phyloP scores from a whole-genome alignment of 192 early-diverging fungal genomes.

The Coemansia sp. region DNA sequence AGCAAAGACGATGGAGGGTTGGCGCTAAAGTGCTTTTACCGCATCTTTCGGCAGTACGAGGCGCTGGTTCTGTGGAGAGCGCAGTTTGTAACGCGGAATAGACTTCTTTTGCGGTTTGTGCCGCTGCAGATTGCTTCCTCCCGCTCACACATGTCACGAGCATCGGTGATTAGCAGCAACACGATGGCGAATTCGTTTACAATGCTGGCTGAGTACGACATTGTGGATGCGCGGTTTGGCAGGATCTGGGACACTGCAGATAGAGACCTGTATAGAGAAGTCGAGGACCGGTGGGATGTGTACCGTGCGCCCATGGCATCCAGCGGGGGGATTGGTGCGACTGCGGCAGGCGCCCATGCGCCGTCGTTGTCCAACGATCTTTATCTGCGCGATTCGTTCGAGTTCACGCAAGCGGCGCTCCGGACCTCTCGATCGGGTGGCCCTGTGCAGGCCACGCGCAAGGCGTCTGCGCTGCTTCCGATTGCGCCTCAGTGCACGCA shows the following conservation, averaged over 20 bases:
- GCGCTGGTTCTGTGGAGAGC: constrained; percentile 51
- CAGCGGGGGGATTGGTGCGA: background rate
- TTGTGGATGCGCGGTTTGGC: constrained; percentile 20
- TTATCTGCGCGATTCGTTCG: constrained; percentile 44
- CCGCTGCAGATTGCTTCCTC: constrained; percentile 47
- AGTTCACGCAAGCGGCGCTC: constrained; percentile 33
- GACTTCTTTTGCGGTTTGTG: constrained; percentile 49
- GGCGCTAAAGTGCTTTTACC: constrained; percentile 42
- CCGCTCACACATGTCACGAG: constrained; percentile 30
- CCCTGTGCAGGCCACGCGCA: constrained; percentile 44
- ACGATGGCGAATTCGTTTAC: constrained; percentile 38
- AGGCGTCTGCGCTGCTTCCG: constrained; percentile 41
- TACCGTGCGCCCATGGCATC: constrained; percentile 44
- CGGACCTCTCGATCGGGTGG: constrained; percentile 45
- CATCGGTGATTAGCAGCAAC: constrained; percentile 23
- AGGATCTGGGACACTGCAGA: constrained; percentile 47
- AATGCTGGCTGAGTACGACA: constrained; percentile 49
- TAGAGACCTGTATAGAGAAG: constrained; percentile 2
- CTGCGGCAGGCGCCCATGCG: constrained; percentile 9
- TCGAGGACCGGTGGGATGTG: constrained; percentile 29
- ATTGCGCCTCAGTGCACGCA: constrained; percentile 46
- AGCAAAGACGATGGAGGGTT: constrained; percentile 9
- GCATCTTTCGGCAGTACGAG: constrained; percentile 51
- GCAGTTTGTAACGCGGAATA: constrained; percentile 30
- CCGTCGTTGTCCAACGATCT: constrained; percentile 50